Percentiles rank a stretch among this genome's conserved stretches.
Evolutionary conservation across 2,329 filamentous ascomycete genomes (phyloP).

Genomic region (Pseudogymnoascus sp.): DNA sequence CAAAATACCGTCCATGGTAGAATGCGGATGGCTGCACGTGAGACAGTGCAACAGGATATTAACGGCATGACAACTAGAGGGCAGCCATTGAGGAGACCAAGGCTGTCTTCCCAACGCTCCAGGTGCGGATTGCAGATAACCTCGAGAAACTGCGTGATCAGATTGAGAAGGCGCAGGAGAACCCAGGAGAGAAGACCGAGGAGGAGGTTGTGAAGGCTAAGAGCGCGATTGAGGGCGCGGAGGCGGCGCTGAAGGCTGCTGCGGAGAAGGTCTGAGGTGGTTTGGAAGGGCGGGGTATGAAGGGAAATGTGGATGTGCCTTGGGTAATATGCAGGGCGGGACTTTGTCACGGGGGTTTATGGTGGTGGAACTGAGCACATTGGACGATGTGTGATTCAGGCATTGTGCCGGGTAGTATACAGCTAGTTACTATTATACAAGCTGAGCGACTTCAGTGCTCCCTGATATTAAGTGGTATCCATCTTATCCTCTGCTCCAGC

Average conservation of each 20-base stretch:
- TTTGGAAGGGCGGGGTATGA: not conserved
- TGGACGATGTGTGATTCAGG: conserved; percentile 14
- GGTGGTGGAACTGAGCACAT: not conserved
- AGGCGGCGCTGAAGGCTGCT: conserved; percentile 42
- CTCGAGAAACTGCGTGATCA: conserved; percentile 67
- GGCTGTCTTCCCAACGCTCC: conserved; percentile 67
- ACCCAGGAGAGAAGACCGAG: conserved; percentile 35
- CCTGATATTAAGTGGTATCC: conserved; percentile 18
- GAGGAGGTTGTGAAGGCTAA: conserved; percentile 51
- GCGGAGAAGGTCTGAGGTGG: conserved; percentile 29
- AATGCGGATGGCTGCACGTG: not conserved
- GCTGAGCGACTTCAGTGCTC: not conserved
- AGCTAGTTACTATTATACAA: conserved; percentile 22
- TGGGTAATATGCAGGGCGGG: not conserved
- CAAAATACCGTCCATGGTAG: not conserved
- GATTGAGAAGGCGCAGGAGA: conserved; percentile 55
- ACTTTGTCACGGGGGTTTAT: not conserved
- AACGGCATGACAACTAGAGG: conserved; percentile 15
- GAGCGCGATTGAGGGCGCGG: conserved; percentile 37
- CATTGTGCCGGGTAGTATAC: conserved; percentile 23
- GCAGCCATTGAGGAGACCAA: conserved; percentile 76
- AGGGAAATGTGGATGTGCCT: not conserved
- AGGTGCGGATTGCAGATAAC: conserved; percentile 62
- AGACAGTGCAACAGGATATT: not conserved
- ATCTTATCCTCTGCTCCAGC: conserved; percentile 24